Evolutionary conservation across 495 filamentous ascomycete species (phyloP).

Genomic region (Trichoderma erinaceum): DNA sequence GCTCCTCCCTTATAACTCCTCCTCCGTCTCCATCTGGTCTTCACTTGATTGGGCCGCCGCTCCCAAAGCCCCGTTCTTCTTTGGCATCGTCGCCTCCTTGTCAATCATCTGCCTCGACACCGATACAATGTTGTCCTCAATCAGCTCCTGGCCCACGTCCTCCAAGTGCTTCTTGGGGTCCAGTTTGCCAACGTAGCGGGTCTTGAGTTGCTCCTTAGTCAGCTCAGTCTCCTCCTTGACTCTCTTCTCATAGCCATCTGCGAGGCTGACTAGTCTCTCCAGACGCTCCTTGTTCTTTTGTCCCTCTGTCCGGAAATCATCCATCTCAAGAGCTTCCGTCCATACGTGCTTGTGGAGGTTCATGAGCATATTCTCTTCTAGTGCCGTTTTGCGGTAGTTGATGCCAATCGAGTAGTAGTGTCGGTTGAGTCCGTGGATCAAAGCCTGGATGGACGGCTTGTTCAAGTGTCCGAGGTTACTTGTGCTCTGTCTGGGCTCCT

Average conservation of each 20-base stretch:
- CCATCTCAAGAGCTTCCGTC: slow-evolving; percentile 97
- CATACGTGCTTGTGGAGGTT: slow-evolving; percentile 98
- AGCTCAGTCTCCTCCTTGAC: slow-evolving; percentile 97
- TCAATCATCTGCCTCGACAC: slow-evolving; percentile 98
- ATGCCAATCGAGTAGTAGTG: slow-evolving; percentile 99
- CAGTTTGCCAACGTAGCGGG: slow-evolving; percentile 96
- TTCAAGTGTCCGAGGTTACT: slow-evolving; percentile 97
- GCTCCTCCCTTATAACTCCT: slow-evolving; percentile 32
- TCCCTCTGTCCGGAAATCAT: slow-evolving; percentile 84
- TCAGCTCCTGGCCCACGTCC: slow-evolving; percentile 88
- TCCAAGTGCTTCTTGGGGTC: slow-evolving; percentile 99
- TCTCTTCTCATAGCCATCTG: slow-evolving; percentile 96
- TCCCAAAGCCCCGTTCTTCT: slow-evolving; percentile 36
- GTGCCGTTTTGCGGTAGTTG: slow-evolving; percentile 93
- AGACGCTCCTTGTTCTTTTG: slow-evolving; percentile 77
- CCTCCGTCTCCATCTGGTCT: slow-evolving; percentile 49
- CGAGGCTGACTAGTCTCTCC: slow-evolving; percentile 77
- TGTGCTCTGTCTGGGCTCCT: slow-evolving; percentile 96
- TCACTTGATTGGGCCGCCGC: slow-evolving; percentile 37
- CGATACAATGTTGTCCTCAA: slow-evolving; percentile 97
- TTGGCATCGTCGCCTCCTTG: slow-evolving; percentile 76
- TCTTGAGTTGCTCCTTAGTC: slow-evolving; percentile 96
- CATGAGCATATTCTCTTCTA: slow-evolving; percentile 99
- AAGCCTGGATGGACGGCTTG: slow-evolving; percentile 97
- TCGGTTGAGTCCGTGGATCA: slow-evolving; percentile 94